Evolutionary conservation across 257 asterid genomes (phyloP).

Genomic region (Solanum chaucha): DNA sequence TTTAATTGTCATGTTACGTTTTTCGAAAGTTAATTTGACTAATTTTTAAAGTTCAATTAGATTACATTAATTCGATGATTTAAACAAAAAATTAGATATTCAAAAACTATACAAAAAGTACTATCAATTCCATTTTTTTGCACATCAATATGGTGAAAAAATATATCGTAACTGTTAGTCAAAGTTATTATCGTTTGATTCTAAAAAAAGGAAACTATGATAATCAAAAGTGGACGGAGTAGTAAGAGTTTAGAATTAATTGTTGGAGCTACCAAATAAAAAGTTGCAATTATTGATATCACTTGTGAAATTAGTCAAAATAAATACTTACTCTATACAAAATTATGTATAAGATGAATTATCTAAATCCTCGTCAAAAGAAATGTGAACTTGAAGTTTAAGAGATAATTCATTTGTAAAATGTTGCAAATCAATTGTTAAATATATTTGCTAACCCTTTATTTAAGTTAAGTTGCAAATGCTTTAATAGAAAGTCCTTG

Average conservation of each 20-base stretch:
- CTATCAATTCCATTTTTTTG: no score
- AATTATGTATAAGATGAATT: neutral
- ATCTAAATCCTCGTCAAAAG: neutral
- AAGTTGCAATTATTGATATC: neutral
- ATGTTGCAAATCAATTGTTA: neutral
- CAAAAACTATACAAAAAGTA: neutral
- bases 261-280: neutral
- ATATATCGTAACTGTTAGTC: neutral
- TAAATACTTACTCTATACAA: no score
- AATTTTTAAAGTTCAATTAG: neutral
- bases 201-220: neutral
- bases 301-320: neutral
- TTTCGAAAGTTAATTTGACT: no score
- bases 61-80: no score
- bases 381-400: neutral
- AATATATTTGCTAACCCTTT: neutral
- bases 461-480: neutral
- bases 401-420: neutral
- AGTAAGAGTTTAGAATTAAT: neutral
- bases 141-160: neutral
- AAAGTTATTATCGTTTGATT: neutral
- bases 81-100: no score
- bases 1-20: no score
- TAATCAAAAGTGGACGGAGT: neutral
- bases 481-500: neutral